Base-by-base conservation (phyloP, 1,284 basidiomycete species). In the Lignosus rhinocerotis region DNA sequence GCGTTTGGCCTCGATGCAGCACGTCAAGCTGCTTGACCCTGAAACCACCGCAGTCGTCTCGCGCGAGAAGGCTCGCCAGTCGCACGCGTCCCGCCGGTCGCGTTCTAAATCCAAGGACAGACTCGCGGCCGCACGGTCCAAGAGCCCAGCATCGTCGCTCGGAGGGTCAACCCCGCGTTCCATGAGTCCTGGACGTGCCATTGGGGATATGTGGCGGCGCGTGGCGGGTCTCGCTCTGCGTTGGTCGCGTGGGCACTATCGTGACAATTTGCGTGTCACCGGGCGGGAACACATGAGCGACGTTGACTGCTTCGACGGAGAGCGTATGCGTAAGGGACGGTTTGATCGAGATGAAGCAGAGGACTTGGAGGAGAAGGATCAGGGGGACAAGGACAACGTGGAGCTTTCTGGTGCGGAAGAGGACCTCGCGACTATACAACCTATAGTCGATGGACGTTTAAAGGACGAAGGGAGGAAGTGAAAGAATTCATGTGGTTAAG, bases 251-350 rank as follows among this genome's bases (percentile, higher is more conserved):
- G 72, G 65, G 17, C 85, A 85, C 61, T 86, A 85, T 65, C 75
- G 78, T 56, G 84, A 89, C 61, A 83, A 86, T 34, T 74, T 92
- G 60, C 77, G 79, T 51, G 75, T 92, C 21, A 78, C 83, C 3
- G 76, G 77, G 53, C 78, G 82, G 47, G 90, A 94, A 69, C 87
- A 94, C 68, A 93, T 94, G 92, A 85, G 82, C 60, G 69, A 68
- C 5, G 85, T 94, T 0, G 92, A 95, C 70, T 80, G 80, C 50
- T 89, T 85, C 66, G 84, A 93, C 65, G 89, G 92, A 51, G 72
- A 66, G 12, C 31, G 41, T 76, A 78, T 48, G 59, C 63, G 56
- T 56, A 68, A 69, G 50, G 72, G 65, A 51, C 78, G 78, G 31
- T 60, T 70, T 33, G 63, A 66, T 51, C 63, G 60, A 34, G 64